Evolutionary conservation across 2,329 filamentous ascomycete genomes (phyloP), one percentile per base, ranked within the genome.

Genomic region (Aspergillus aculeatinus): DNA sequence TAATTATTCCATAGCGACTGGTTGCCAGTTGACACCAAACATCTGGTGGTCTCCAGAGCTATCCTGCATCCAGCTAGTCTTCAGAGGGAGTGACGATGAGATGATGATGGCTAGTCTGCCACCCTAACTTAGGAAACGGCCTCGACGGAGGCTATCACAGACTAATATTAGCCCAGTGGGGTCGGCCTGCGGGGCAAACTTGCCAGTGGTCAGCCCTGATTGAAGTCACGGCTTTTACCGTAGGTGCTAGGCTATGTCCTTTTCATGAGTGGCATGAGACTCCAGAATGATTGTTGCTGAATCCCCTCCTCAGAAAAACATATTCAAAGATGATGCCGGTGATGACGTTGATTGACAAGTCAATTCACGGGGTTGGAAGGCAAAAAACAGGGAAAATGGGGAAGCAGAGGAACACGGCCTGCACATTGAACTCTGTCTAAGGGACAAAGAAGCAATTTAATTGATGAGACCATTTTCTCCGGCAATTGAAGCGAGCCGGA

Each of bases 111-210:
- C 33, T 35, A 44, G 39, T 44, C 16, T 44, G 16, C 16, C 27
- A 10, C 7, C 6, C 39, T 44, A 19, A 14, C 39, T 42, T 7
- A 44, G 16, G 39, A 16, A 44, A 19, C 39, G 39, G 39, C 39
- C 39, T 44, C 39, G 16, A 10, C 39, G 39, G 39, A 44, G 39
- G 39, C 39, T 19, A 44, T 44, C 39, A 19, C 39, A 44, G 39
- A 44, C 39, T 44, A 44, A 7, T 44, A 35, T 19, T 44, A 44
- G 39, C 16, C 39, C 16, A 35, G 53, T 55, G 53, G 53, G 14
- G 53, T 23, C 53, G 42, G 9, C 27, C 53, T 48, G 53, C 53
- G 53, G 53, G 53, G 53, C 53, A 48, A 55, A 55, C 52, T 47
- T 48, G 27, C 16, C 48, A 47, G 27, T 53, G 16, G 35, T 33